Evolutionary conservation across 106 monocot genomes (phyloP), one percentile per base, ranked within the genome.

Genomic region (Allium cepa): DNA sequence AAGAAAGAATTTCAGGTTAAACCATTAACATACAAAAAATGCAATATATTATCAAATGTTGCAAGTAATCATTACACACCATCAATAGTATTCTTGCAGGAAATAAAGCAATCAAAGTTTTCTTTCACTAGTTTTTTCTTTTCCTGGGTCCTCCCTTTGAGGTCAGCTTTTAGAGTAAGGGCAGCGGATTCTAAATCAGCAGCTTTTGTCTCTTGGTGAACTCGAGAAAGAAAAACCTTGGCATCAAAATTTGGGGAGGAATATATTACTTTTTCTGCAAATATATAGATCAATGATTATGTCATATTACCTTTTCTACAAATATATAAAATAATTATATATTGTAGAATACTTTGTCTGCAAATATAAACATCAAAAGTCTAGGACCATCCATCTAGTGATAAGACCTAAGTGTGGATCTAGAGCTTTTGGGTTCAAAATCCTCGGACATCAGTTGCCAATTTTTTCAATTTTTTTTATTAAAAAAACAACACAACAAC

Each of bases 51-150:
- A 36, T 36, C 36, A 36, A 36, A 36, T 36, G 36, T 36, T 36
- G 36, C 36, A 36, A 36, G 36, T 36, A 36, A 36, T 3, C 36
- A 4, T 60, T 15, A 28, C 67, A 57, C 85, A 99, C 99, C 99
- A 76, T 99, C 99, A 60, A 99, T 99, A 22, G 99, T 99, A 36
- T 86, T 99, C 76, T 99, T 99, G 87, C 99, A 99, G 36, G 99
- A 99, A 4, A 99, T 90, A 72, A 93, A 99, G 75, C 99, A 99
- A 67, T 99, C 99, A 83, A 99, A 99, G 70, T 99, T 99, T 72
- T 99, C 99, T 78, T 99, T 99, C 16, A 99, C 99, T 66, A 99
- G 71, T 57, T 93, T 86, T 75, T 99, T 99, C 66, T 87, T 99
- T 71, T 99, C 84, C 72, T 93, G 89, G 26, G 99, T 99, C 75